These are phyloP conservation scores for Dipodascus geniculatus DNA, from an alignment of 805 yeast species.

Conservation along the genomic window DNA sequence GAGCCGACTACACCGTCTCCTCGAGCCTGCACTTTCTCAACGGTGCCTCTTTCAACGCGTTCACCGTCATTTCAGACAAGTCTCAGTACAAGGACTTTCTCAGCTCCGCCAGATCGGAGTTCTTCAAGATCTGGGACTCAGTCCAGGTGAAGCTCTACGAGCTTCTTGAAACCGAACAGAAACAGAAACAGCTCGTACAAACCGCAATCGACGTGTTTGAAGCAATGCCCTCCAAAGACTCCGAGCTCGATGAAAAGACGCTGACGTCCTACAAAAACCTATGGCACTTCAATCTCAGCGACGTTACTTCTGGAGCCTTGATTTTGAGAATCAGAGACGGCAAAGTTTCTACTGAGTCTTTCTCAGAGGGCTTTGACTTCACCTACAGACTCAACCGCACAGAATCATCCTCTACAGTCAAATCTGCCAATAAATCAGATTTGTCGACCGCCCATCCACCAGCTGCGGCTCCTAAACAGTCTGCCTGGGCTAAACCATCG, in stretches of 20 bases:
- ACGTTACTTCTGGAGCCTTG: constrained; percentile 40
- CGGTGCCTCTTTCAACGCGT: constrained; percentile 58
- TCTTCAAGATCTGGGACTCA: constrained; percentile 52
- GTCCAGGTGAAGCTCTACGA: constrained; percentile 40
- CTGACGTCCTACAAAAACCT: constrained; percentile 55
- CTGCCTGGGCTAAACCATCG: not conserved
- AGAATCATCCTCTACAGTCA: not conserved
- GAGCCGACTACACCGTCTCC: constrained; percentile 63
- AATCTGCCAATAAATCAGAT: not conserved
- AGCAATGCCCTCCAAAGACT: constrained; percentile 27
- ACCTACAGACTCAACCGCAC: constrained; percentile 29
- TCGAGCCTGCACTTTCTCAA: constrained; percentile 62
- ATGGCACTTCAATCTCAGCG: constrained; percentile 72
- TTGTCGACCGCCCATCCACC: constrained; percentile 2
- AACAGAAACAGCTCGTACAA: constrained; percentile 36
- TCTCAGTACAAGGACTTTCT: constrained; percentile 55
- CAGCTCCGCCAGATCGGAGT: constrained; percentile 45
- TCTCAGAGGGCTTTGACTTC: constrained; percentile 55
- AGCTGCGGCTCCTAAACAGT: not conserved
- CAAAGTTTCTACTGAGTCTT: constrained; percentile 38
- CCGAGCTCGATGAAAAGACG: constrained; percentile 43
- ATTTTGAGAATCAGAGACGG: constrained; percentile 35
- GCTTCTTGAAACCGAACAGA: constrained; percentile 31
- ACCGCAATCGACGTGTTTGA: constrained; percentile 52
- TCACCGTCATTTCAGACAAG: constrained; percentile 47